Evolutionary conservation across 495 filamentous ascomycete genomes (phyloP), one percentile per base, ranked within the genome.

Genomic region (Thermochaetoides thermophila): DNA sequence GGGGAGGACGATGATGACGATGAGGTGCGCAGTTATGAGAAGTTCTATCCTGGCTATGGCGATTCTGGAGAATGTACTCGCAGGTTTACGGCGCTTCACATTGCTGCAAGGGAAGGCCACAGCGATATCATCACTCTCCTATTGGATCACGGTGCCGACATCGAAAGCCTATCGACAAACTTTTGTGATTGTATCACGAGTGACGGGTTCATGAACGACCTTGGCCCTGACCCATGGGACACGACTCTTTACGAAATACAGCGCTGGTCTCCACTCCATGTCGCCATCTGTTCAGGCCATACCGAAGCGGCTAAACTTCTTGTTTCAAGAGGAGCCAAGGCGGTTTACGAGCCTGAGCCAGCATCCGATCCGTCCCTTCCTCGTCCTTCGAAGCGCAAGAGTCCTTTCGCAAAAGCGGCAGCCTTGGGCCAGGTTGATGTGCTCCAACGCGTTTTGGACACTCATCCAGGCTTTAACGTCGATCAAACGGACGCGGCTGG

Each of bases 1-100:
- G n/a, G n/a, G n/a, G n/a, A n/a, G n/a, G n/a, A n/a, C n/a, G n/a
- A n/a, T n/a, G n/a, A n/a, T n/a, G n/a, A n/a, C n/a, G n/a, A n/a
- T n/a, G n/a, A n/a, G n/a, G n/a, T n/a, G n/a, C n/a, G n/a, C n/a
- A n/a, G n/a, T n/a, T n/a, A n/a, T n/a, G n/a, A n/a, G n/a, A n/a
- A n/a, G n/a, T n/a, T n/a, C n/a, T n/a, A n/a, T n/a, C n/a, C 7
- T 12, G 11, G 7, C 29, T 13, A 17, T 5, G 35, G 22, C 20
- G 10, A 8, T 9, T 31, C 8, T 30, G 34, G 34, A 12, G 19
- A 7, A 17, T 4, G 4, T n/a, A 16, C 21, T 15, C 44, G 46
- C 11, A 34, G 42, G 9, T 55, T 44, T 29, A 34, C 27, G 12
- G 43, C 53, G 7, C 33, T 63, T 12, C 59, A 63, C 22, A 42